Base-by-base conservation (phyloP, 140 eudicot species). In the Stevia rebaudiana region DNA sequence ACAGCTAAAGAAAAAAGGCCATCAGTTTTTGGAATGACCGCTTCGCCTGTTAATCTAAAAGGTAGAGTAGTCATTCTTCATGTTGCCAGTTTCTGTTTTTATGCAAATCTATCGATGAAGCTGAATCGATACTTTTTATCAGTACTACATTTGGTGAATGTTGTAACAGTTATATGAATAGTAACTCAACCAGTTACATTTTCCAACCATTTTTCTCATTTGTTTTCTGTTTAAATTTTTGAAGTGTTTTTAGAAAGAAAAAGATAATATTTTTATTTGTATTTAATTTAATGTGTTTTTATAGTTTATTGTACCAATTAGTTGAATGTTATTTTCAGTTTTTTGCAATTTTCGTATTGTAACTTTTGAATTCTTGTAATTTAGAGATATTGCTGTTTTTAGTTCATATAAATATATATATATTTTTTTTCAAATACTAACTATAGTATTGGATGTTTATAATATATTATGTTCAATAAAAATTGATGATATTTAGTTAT, bases 1-100 rank as follows among this genome's bases (percentile, higher is more conserved):
- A 92, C 95, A n/a, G 72, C 83, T 13, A 92, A 83, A 82, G 95
- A 81, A 65, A 88, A 83, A 77, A 81, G 98, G 79, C 98, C 98
- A 42, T 78, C 92, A 31, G 95, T 92, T 65, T 92, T 92, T 71
- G 98, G 98, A 65, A 92, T 92, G 98, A 92, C 98, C 12, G 98
- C 98, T 36, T 92, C 98, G 44, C 98, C 98, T 73, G 98, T 92
- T 72, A 92, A 92, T 76, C 58, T 92, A 67, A 92, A 92, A 80
- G 98, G 98, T 92, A 85, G 56, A 28, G 61, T 21, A 63, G 24
- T 33, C 43, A 41, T 50, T 51, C 22, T 40, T 72, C 56, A 18
- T 40, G 67, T 39, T 80, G 9, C 23, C 33, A 37, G 31, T 52
- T 60, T 63, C 10, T 47, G 39, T 66, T 24, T 6, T n/a, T 9